Percentiles rank a stretch among this genome's conserved stretches.
phyloP scores from a whole-genome alignment of 371 early-diverging fungal genomes.

The Amoeboradix gromovi region DNA sequence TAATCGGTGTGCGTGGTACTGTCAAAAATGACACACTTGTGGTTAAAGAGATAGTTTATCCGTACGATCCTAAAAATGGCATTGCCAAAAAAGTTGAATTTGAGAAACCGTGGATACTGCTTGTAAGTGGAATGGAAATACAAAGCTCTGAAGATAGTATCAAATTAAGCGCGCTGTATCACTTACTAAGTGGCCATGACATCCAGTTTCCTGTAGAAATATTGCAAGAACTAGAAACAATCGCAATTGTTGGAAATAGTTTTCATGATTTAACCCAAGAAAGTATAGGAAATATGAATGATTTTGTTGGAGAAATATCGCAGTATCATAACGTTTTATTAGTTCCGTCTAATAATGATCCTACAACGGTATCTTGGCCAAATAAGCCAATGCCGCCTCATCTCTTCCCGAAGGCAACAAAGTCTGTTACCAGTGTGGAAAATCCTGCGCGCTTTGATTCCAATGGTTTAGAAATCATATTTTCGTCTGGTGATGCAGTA shows the following conservation, averaged over 20 bases:
- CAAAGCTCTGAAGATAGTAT: not conserved
- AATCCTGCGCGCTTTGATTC: not conserved
- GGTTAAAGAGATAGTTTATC: not conserved
- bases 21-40: not conserved
- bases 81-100: no score
- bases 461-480: not conserved
- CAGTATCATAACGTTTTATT: not conserved
- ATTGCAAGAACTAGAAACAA: not conserved
- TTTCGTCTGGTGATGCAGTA: not conserved
- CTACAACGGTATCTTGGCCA: not conserved
- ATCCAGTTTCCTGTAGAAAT: not conserved
- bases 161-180: not conserved
- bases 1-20: not conserved
- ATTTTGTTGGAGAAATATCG: not conserved
- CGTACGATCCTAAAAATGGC: not conserved
- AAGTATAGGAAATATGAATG: not conserved
- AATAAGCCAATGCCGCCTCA: not conserved
- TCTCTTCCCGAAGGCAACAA: not conserved
- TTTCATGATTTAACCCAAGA: not conserved
- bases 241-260: not conserved
- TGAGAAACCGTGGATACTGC: not conserved
- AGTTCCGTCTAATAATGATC: not conserved
- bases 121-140: not conserved
- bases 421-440: not conserved
- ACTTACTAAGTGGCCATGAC: not conserved